phyloP scores from a whole-genome alignment of 768 basidiomycete species.

The Panaeolus cyanescens region DNA sequence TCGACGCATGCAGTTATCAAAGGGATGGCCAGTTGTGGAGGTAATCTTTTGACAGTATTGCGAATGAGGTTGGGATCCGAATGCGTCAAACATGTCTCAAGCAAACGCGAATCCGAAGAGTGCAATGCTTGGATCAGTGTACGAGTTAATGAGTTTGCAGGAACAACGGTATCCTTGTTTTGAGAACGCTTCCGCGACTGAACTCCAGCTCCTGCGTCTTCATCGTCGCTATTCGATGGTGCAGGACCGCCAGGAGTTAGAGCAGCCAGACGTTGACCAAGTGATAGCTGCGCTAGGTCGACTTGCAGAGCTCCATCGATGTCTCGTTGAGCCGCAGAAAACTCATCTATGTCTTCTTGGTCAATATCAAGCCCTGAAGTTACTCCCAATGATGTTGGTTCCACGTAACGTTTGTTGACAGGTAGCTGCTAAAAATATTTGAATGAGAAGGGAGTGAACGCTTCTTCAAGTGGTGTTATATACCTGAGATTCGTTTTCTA shows the following conservation, averaged over 20 bases:
- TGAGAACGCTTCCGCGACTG: constrained; percentile 28
- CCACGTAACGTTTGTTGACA: constrained; percentile 65
- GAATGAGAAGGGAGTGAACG: neutral
- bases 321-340: constrained; percentile 42
- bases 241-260: constrained; percentile 54
- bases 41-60: constrained; percentile 85
- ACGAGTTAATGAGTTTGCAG: constrained; percentile 86
- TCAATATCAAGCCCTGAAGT: constrained; percentile 67
- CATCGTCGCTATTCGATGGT: constrained; percentile 48
- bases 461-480: constrained; percentile 10
- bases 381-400: constrained; percentile 60
- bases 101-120: constrained; percentile 84
- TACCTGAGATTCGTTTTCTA: constrained; percentile 12
- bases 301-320: constrained; percentile 76
- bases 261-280: constrained; percentile 87
- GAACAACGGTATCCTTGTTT: constrained; percentile 47
- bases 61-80: constrained; percentile 80
- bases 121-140: constrained; percentile 96
- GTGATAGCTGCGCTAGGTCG: constrained; percentile 86
- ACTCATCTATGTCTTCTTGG: constrained; percentile 59
- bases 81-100: constrained; percentile 87
- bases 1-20: constrained; percentile 89
- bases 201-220: constrained; percentile 28
- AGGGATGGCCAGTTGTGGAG: constrained; percentile 84
- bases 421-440: constrained; percentile 38